Evolutionary conservation across 345 rosid species (phyloP).

Genomic region (Sonneratia caseolaris): DNA sequence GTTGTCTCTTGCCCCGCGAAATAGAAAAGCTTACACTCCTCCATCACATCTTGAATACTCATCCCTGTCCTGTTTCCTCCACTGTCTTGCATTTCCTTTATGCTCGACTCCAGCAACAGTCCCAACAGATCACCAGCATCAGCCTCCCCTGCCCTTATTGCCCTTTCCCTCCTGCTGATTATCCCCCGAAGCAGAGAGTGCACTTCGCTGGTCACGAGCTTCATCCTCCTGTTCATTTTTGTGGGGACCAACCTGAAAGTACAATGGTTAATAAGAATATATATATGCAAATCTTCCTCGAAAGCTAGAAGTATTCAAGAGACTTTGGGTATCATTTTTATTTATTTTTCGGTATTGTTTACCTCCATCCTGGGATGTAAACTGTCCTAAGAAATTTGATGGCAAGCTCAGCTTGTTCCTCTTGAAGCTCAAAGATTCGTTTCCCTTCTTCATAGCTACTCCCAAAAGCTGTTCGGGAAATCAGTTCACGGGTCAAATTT

Average conservation of each 20-base stretch:
- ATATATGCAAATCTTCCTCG: background rate
- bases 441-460: conserved; percentile 37
- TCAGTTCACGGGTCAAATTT: conserved; percentile 29
- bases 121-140: conserved; percentile 20
- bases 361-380: conserved; percentile 41
- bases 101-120: conserved; percentile 13
- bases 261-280: background rate
- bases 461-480: conserved; percentile 42
- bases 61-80: background rate
- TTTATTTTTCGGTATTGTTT: background rate
- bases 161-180: conserved; percentile 24
- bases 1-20: conserved; percentile 64
- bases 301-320: background rate
- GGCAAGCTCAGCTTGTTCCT: conserved; percentile 10
- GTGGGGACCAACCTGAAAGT: conserved; percentile 34
- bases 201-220: conserved; percentile 23
- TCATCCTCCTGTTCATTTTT: conserved; percentile 31
- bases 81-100: conserved; percentile 6
- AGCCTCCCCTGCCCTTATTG: conserved; percentile 20
- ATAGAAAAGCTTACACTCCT: conserved; percentile 58
- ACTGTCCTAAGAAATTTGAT: conserved; percentile 1
- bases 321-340: background rate
- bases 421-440: conserved; percentile 28
- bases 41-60: conserved; percentile 23
- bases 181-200: conserved; percentile 25